phyloP scores from a whole-genome alignment of 176 grass and related monocot species.

The sorghum (Sorghum bicolor) region Sorghum_bicolor_NCBIv3 NC_012872.2:71561001-71561500 shows the following conservation, averaged over 20 bases:
- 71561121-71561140: background rate
- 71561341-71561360: constrained; percentile 16
- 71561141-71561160: constrained; percentile 8
- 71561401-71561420: background rate
- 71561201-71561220: constrained; percentile 25
- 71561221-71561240: constrained; percentile 1
- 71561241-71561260: constrained; percentile 36
- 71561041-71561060: background rate
- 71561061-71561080: background rate
- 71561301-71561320: background rate
- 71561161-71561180: background rate
- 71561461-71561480: background rate
- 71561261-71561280: background rate
- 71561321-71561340: constrained; percentile 7
- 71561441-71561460: background rate
- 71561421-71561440: background rate
- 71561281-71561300: background rate
- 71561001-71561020: background rate
- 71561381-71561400: background rate
- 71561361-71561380: constrained; percentile 1
- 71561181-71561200: background rate
- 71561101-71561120: constrained; percentile 11
- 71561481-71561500: background rate
- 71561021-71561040: background rate
- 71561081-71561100: background rate